Percentiles rank a stretch among this genome's conserved stretches.
phyloP scores from a whole-genome alignment of 306 rosid genomes.

The Cajanus cajan region DNA sequence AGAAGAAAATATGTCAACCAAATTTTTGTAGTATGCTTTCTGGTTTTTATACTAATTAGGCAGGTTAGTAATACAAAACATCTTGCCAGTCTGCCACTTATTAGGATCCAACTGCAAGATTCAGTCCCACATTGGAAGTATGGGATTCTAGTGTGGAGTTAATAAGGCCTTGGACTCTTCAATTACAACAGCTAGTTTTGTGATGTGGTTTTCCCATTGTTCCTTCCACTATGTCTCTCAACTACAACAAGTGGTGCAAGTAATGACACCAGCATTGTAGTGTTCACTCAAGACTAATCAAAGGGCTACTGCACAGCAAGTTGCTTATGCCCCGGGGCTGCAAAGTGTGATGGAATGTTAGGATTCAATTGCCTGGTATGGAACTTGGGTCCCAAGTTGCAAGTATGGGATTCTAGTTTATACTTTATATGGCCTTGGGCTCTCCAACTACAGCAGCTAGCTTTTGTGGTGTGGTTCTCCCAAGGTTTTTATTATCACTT shows the following conservation, averaged over 20 bases:
- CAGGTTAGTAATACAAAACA: conserved; percentile 3
- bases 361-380: neutral
- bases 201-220: neutral
- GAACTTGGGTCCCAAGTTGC: neutral
- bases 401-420: neutral
- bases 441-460: neutral
- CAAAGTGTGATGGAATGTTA: neutral
- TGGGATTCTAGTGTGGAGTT: neutral
- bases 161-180: neutral
- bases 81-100: neutral
- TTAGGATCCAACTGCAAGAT: neutral
- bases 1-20: neutral
- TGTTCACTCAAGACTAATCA: neutral
- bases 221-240: neutral
- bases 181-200: neutral
- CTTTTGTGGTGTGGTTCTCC: neutral
- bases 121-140: neutral
- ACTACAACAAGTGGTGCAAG: neutral
- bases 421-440: neutral
- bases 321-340: neutral
- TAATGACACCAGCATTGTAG: neutral
- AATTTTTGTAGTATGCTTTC: neutral
- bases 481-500: neutral
- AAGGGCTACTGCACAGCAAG: neutral
- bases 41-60: neutral